phyloP scores from a whole-genome alignment of 768 basidiomycete species.

The Auricularia sp. region DNA sequence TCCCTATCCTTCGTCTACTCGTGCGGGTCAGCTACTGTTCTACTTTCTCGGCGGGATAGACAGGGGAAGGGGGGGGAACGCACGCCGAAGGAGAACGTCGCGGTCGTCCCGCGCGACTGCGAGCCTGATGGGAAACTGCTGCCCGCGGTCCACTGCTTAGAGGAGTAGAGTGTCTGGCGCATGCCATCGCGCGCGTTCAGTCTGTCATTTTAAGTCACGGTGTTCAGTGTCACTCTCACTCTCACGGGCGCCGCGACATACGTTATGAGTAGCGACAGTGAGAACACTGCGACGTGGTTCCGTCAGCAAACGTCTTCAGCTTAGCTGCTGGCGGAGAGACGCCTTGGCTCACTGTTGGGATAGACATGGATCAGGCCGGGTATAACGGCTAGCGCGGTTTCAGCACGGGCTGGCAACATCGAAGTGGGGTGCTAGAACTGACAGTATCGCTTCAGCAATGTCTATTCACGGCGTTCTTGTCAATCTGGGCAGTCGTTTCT shows the following conservation, averaged over 20 bases:
- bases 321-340: background rate
- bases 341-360: background rate
- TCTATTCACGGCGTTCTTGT: background rate
- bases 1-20: no score
- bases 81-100: no score
- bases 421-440: background rate
- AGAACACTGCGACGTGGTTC: background rate
- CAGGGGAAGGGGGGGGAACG: no score
- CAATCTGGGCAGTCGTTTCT: background rate
- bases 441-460: background rate
- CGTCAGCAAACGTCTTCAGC: background rate
- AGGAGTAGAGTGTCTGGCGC: background rate
- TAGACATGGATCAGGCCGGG: background rate
- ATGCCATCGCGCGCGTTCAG: background rate
- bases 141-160: no score
- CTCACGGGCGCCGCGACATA: background rate
- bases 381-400: background rate
- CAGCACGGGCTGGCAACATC: background rate
- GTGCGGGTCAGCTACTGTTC: no score
- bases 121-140: no score
- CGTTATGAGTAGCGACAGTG: background rate
- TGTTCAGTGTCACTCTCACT: background rate
- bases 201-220: background rate
- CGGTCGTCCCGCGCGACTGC: no score
- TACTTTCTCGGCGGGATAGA: no score